Evolutionary conservation across 139 green algal genomes (phyloP), one percentile per base, ranked within the genome.

Genomic region (Chlamydomonas schloesseri): DNA sequence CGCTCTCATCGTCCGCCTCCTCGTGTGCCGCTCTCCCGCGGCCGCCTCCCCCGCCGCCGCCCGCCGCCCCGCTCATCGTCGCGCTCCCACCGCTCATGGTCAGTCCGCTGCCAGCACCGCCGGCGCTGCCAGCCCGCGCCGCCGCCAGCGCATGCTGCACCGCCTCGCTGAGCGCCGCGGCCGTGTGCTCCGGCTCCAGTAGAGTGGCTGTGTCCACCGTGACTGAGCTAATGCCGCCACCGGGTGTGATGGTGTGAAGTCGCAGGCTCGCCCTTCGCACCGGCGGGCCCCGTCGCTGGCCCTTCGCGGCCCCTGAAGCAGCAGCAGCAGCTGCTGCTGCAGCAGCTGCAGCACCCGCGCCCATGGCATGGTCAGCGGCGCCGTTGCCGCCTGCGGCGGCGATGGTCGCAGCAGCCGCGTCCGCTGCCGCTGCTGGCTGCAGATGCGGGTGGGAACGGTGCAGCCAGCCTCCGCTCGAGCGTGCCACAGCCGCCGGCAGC

Each of bases 141-240:
- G 79, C 79, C 15, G 79, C 79, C 33, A 85, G 67, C 29, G 79
- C 79, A 33, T 85, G 79, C 67, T 75, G 79, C 50, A 85, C 68
- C 21, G 79, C 79, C 10, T 67, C 79, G 3, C 37, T 33, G 23
- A 85, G 72, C 20, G 79, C 79, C 47, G 70, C 79, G 47, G 79
- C 79, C 47, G 68, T 50, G 47, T 76, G 47, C 9, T 34, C 79
- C 17, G 65, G 65, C 46, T 69, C 79, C 64, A 26, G 8, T 31
- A 85, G 68, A 23, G 20, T 13, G 26, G 34, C 72, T 0, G 69
- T 79, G 28, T 87, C 81, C 9, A 87, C 36, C 3, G 68, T 65
- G 3, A 82, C 36, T 17, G 58, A 64, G 36, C 80, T 85, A 28
- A 88, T 71, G n/a, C 46, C 74, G 2, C 36, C 71, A 0, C 34